Base-by-base conservation (phyloP, 1,284 basidiomycete species). In the Trametes sp. region DNA sequence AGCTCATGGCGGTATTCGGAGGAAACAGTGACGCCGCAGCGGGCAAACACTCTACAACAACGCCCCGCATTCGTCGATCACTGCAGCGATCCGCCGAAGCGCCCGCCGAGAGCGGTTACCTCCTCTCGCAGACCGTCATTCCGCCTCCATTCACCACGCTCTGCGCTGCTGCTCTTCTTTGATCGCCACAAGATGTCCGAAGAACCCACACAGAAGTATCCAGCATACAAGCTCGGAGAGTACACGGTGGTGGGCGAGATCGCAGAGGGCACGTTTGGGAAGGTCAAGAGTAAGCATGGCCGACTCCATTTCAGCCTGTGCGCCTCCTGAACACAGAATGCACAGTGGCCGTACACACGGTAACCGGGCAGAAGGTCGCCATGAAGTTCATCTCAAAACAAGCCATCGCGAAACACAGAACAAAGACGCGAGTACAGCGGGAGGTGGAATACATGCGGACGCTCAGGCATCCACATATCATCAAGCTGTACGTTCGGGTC, bases 351-450 rank as follows among this genome's bases (percentile, higher is more conserved):
- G 89, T 89, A 14, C 97, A 99, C 76, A 93, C 93, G 46, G 87
- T 98, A 69, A 98, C 97, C 0, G 95, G 96, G 0, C 95, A 98
- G 74, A 90, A 90, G 70, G 97, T 99, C 46, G 97, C 97, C 4
- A 95, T 99, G 92, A 98, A 98, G 82, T 95, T 95, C 74, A 95
- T 98, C 72, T 95, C 95, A 63, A 95, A 97, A 75, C 92, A 93
- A 61, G 95, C 95, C 72, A 98, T 98, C 64, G 90, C 92, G 67
- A 88, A 90, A 66, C 92, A 95, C 70, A 94, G 95, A 78, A 97
- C 94, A 74, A 95, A 94, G 77, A 91, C 89, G 54, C 82, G 97
- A 57, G 96, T 99, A 23, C 93, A 95, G 76, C 87, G 96, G 50
- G 97, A 99, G 80, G 96, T 97, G 69, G 94, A 97, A 75, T 98